Percentiles rank a stretch among this genome's conserved stretches.
These are phyloP conservation scores for Monilinia polystroma DNA, from an alignment of 2,329 filamentous ascomycete genomes.

Conservation along the genomic window DNA sequence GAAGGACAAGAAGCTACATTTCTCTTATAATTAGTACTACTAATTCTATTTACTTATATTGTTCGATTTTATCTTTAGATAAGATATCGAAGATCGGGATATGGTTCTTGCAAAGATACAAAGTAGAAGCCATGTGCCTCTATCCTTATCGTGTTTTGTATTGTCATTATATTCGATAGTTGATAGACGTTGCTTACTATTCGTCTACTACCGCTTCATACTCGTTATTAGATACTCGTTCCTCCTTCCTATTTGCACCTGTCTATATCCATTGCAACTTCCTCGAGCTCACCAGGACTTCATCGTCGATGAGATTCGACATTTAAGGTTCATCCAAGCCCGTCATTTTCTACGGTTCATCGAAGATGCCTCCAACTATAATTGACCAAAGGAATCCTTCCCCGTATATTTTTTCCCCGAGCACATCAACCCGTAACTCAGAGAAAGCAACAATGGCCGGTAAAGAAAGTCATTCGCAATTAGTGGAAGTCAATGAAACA, in stretches of 20 bases:
- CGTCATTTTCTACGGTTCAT: not conserved
- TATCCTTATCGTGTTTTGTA: not conserved
- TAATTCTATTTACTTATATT: not conserved
- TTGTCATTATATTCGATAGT: not conserved
- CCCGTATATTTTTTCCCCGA: not conserved
- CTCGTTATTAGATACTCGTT: not conserved
- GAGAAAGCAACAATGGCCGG: constrained; percentile 25
- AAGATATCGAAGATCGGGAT: constrained; percentile 3
- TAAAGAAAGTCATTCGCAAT: constrained; percentile 14
- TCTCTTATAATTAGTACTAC: not conserved
- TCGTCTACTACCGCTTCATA: not conserved
- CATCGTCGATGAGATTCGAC: not conserved
- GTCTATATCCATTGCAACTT: not conserved
- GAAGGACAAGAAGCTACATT: not conserved
- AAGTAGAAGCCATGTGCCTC: not conserved
- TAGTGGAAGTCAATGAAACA: constrained; percentile 46
- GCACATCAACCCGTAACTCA: constrained; percentile 18
- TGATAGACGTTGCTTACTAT: not conserved
- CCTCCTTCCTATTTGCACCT: not conserved
- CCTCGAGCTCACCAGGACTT: not conserved
- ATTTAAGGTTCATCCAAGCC: not conserved
- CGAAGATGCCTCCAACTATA: not conserved
- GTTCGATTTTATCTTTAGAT: constrained; percentile 6
- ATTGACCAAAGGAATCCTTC: not conserved
- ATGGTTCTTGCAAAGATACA: not conserved